Evolutionary conservation across 371 early-diverging fungal genomes (phyloP), one percentile per base, ranked within the genome.

Genomic region (Capniomyces stellatus): DNA sequence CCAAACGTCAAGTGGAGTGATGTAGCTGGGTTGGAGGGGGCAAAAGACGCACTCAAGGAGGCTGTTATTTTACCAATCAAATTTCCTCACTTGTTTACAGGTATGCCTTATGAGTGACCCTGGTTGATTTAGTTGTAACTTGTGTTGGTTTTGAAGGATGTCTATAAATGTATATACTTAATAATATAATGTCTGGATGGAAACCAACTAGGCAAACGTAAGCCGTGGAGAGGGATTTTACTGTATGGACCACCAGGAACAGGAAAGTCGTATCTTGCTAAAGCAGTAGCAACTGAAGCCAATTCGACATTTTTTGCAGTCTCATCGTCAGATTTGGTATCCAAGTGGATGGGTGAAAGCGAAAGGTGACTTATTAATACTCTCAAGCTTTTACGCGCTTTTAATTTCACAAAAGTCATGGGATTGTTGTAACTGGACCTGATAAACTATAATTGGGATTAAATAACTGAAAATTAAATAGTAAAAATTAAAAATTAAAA

Each of bases 211-310:
- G 51, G 86, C 54, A 78, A 92, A 66, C 81, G 98, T 61, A 82
- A 83, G 52, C 99, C 99, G 31, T 98, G 98, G 87, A 73, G 83
- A 55, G 98, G 99, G 21, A 97, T 99, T 55, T 71, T 98, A 47
- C 67, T 98, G 25, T 98, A 97, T 68, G 99, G 99, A 2, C 96
- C 96, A 28, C 99, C 99, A 21, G 96, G 98, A 62, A 94, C 98
- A 0, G 94, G 98, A 59, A 96, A 98, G 74, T 87, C 97, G 13
- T 90, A 86, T 59, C 75, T 99, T 54, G 97, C 98, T 24, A 94
- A 92, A 66, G 96, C 95, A 0, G 90, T 97, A 12, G 96, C 98
- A 0, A 93, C 93, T 1, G 95, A 97, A 62, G 89, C 94, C 39
- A 77, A 87, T 43, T 81, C 94, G 1, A 92, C 95, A 13, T 97